phyloP scores from a whole-genome alignment of 2,329 filamentous ascomycete genomes.

The Aotearoamyces nothofagi region DNA sequence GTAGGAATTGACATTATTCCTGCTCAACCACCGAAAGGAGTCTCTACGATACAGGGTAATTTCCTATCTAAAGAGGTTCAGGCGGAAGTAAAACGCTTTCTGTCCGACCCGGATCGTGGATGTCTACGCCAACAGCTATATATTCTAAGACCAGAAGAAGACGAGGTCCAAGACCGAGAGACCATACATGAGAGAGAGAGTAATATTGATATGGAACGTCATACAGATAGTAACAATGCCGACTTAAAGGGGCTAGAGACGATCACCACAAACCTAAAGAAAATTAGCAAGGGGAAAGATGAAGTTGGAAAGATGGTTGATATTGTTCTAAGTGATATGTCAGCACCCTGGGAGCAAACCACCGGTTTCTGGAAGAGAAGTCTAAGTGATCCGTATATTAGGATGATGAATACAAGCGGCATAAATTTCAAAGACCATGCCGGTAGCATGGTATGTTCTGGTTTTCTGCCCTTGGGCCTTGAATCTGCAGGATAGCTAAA shows the following conservation, averaged over 20 bases:
- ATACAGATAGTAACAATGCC: constrained; percentile 14
- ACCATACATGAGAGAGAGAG: constrained; percentile 28
- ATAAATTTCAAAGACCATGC: constrained; percentile 75
- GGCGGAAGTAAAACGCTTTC: constrained; percentile 59
- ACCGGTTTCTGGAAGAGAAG: constrained; percentile 69
- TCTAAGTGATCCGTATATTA: constrained; percentile 88
- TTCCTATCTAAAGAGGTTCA: constrained; percentile 69
- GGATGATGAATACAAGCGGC: constrained; percentile 99
- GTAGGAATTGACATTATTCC: constrained; percentile 92
- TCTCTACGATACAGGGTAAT: constrained; percentile 91
- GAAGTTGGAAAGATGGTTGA: constrained; percentile 52
- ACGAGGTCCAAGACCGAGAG: constrained; percentile 3
- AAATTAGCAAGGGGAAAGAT: constrained; percentile 21
- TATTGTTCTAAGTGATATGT: constrained; percentile 98
- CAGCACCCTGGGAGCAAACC: constrained; percentile 80
- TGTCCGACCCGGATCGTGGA: constrained; percentile 47
- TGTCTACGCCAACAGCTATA: constrained; percentile 24
- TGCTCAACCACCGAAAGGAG: constrained; percentile 75
- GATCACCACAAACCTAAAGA: constrained; percentile 15
- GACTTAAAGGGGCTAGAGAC: constrained; percentile 9
- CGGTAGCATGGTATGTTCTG: constrained; percentile 69
- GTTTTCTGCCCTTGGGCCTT: not conserved
- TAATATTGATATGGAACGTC: constrained; percentile 52
- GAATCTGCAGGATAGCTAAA: not conserved
- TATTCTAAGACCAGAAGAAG: constrained; percentile 9